A percentile compares a stretch with the other conserved stretches of the same genome.
Conservation (phyloP, 1,284 basidiomycete genomes). For the Lentinula novae-zelandiae region DNA sequence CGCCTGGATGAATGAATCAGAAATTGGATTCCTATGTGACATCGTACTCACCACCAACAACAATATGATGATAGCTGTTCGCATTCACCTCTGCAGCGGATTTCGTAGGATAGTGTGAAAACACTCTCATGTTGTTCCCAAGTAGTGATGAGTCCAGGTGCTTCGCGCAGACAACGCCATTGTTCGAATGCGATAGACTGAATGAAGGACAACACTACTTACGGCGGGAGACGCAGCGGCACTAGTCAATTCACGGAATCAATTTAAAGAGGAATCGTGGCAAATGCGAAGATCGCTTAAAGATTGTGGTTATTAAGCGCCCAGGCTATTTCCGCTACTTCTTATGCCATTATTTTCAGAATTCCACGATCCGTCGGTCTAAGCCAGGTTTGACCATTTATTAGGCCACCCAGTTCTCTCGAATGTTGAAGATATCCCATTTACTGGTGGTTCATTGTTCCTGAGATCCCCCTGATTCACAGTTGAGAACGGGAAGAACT, state of each 20-base stretch:
- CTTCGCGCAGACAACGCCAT: not conserved
- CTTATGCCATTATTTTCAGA: not conserved
- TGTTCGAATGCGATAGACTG: not conserved
- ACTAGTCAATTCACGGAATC: not conserved
- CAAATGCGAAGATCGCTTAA: not conserved
- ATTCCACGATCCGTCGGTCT: not conserved
- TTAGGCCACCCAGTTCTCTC: not conserved
- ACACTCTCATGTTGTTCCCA: not conserved
- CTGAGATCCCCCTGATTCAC: not conserved
- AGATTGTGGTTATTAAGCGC: not conserved
- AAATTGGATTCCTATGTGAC: not conserved
- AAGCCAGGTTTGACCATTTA: too few relatives aligned
- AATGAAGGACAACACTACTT: not conserved
- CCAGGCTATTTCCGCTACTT: not conserved
- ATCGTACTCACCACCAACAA: constrained; percentile 23
- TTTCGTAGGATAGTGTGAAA: not conserved
- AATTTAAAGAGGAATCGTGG: not conserved
- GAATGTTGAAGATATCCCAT: not conserved
- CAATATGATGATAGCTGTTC: constrained; percentile 23
- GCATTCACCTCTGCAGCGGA: not conserved
- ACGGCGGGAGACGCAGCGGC: not conserved
- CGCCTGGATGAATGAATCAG: constrained; percentile 18
- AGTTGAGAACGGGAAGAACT: not conserved
- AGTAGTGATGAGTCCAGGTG: too few relatives aligned
- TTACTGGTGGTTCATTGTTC: not conserved